Evolutionary conservation across 129 eudicot species (phyloP).

Genomic region (Apium graveolens): DNA sequence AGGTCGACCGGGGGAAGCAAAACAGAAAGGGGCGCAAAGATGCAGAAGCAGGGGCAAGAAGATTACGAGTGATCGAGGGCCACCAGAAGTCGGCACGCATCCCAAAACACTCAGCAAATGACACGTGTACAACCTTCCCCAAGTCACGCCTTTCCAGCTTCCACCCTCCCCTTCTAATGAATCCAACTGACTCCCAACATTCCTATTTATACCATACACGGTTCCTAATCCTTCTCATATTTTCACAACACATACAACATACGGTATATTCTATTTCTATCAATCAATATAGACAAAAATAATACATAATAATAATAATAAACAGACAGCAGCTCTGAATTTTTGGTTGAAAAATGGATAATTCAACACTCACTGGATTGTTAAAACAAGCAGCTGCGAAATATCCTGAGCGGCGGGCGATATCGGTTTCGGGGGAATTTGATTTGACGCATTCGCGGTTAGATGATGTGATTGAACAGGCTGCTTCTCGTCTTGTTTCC

Average conservation of each 20-base stretch:
- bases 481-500: slow-evolving; percentile 52
- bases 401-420: slow-evolving; percentile 67
- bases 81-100: neutral
- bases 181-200: neutral
- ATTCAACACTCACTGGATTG: slow-evolving; percentile 49
- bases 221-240: neutral
- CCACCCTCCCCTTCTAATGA: neutral
- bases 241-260: no score
- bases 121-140: slow-evolving; percentile 27
- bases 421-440: slow-evolving; percentile 68
- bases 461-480: slow-evolving; percentile 40
- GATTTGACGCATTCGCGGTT: slow-evolving; percentile 60
- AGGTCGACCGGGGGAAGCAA: no score
- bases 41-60: no score
- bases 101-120: neutral
- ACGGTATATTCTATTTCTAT: no score
- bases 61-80: no score
- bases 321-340: no score
- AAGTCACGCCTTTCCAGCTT: slow-evolving; percentile 23
- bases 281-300: neutral
- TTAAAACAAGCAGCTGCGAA: slow-evolving; percentile 41
- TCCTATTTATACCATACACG: neutral
- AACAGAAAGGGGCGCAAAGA: no score
- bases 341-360: slow-evolving; percentile 23
- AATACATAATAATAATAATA: no score